Conservation (phyloP, 768 basidiomycete genomes). For the Serendipita sp. region DNA sequence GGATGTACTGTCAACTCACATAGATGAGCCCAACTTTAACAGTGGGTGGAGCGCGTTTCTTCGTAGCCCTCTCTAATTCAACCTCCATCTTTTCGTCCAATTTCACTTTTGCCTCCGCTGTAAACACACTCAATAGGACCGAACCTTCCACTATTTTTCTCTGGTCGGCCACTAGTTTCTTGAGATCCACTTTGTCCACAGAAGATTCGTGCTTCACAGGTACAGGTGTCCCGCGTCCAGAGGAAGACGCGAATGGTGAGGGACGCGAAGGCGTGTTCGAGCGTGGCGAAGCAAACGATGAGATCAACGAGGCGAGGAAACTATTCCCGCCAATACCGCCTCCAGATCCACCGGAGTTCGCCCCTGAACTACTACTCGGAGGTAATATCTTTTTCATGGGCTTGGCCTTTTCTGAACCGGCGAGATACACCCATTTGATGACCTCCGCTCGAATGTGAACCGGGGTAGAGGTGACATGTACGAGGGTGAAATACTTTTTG, state of each 20-base stretch:
- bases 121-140: slow-evolving; percentile 47
- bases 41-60: slow-evolving; percentile 74
- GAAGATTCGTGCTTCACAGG: slow-evolving; percentile 16
- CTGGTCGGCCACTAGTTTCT: slow-evolving; percentile 14
- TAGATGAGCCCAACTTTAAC: slow-evolving; percentile 77
- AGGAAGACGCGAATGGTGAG: slow-evolving; percentile 19
- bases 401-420: slow-evolving; percentile 43
- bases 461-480: slow-evolving; percentile 43
- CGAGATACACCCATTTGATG: slow-evolving; percentile 61
- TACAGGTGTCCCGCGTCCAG: slow-evolving; percentile 20
- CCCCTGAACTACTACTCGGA: neutral
- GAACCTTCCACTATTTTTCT: slow-evolving; percentile 31
- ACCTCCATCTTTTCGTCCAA: slow-evolving; percentile 47
- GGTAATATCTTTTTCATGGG: slow-evolving; percentile 9
- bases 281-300: slow-evolving; percentile 18
- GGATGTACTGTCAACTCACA: slow-evolving; percentile 25
- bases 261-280: slow-evolving; percentile 19
- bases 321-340: slow-evolving; percentile 15
- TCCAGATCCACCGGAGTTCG: slow-evolving; percentile 14
- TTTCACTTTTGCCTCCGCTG: slow-evolving; percentile 47
- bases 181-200: neutral
- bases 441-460: slow-evolving; percentile 68
- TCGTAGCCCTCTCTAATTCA: slow-evolving; percentile 80
- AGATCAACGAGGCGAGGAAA: slow-evolving; percentile 28
- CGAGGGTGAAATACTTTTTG: slow-evolving; percentile 30